Conservation (phyloP, 345 rosid species). For the Pistacia atlantica region DNA sequence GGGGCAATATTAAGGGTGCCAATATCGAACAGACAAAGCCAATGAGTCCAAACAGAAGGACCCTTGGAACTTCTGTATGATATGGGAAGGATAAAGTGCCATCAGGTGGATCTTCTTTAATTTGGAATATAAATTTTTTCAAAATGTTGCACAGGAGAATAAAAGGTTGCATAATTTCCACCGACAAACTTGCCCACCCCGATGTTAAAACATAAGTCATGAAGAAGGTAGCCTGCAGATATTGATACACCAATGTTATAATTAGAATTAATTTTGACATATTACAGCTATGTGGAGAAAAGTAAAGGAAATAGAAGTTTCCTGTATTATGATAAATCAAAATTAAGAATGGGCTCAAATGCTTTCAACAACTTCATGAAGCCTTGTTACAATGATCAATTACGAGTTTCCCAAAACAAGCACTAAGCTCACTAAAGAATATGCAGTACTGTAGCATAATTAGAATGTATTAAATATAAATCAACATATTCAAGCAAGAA, state of each 20-base stretch:
- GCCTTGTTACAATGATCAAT: background rate
- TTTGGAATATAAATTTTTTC: slow-evolving; percentile 46
- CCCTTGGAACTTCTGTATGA: slow-evolving; percentile 84
- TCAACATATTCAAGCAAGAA: slow-evolving; percentile 1
- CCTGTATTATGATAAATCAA: background rate
- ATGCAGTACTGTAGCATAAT: background rate
- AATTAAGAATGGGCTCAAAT: background rate
- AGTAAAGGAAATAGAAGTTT: background rate
- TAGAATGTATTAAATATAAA: background rate
- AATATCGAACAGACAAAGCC: slow-evolving; percentile 87
- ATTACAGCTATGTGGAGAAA: background rate
- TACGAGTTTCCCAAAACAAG: background rate
- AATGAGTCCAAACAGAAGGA: slow-evolving; percentile 76
- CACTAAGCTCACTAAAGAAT: background rate
- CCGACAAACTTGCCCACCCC: slow-evolving; percentile 84
- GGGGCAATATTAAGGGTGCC: slow-evolving; percentile 83
- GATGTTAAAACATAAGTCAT: slow-evolving; percentile 85
- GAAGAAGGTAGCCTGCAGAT: slow-evolving; percentile 87
- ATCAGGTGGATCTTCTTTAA: slow-evolving; percentile 44
- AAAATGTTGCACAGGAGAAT: slow-evolving; percentile 53
- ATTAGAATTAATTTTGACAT: slow-evolving; percentile 16
- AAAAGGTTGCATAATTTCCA: slow-evolving; percentile 75
- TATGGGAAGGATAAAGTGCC: slow-evolving; percentile 62
- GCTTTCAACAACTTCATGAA: background rate
- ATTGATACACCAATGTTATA: slow-evolving; percentile 13